These are phyloP conservation scores for Medicago lupulina DNA, from an alignment of 306 rosid species.

Conservation along the genomic window DNA sequence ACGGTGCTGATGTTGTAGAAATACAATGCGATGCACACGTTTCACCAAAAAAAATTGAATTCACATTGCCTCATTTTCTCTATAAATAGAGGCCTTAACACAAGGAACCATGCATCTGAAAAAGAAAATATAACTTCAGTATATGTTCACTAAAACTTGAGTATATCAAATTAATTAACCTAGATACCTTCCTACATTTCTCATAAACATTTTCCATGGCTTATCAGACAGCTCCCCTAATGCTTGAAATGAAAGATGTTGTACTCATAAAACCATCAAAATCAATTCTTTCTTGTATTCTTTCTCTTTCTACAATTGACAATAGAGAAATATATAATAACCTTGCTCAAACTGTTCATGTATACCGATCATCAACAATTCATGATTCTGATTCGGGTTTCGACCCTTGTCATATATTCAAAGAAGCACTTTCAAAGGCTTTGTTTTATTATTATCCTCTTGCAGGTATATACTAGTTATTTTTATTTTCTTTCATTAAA, in stretches of 20 bases:
- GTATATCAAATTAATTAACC: too few species aligned
- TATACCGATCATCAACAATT: conserved; percentile 30
- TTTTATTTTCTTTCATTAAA: too few species aligned
- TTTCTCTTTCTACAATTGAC: conserved; percentile 51
- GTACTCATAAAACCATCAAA: conserved; percentile 46
- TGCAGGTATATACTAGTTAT: neutral
- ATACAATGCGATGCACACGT: too few species aligned
- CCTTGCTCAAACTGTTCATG: conserved; percentile 41
- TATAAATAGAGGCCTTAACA: too few species aligned
- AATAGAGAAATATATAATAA: conserved; percentile 7
- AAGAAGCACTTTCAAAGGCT: conserved; percentile 54
- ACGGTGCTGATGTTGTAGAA: too few species aligned
- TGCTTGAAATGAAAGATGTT: conserved; percentile 32
- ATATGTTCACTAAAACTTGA: too few species aligned
- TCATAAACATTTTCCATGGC: conserved; percentile 29
- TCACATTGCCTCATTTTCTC: too few species aligned
- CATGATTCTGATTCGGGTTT: neutral
- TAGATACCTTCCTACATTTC: neutral
- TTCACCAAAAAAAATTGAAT: too few species aligned
- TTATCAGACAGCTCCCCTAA: neutral
- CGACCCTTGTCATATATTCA: conserved; percentile 44
- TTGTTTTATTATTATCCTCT: conserved; percentile 35
- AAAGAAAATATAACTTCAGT: too few species aligned
- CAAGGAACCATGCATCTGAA: too few species aligned
- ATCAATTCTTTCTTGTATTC: conserved; percentile 38